Conservation (phyloP, 1,139 yeast genomes). For the Candida pseudoviswanathii region DNA sequence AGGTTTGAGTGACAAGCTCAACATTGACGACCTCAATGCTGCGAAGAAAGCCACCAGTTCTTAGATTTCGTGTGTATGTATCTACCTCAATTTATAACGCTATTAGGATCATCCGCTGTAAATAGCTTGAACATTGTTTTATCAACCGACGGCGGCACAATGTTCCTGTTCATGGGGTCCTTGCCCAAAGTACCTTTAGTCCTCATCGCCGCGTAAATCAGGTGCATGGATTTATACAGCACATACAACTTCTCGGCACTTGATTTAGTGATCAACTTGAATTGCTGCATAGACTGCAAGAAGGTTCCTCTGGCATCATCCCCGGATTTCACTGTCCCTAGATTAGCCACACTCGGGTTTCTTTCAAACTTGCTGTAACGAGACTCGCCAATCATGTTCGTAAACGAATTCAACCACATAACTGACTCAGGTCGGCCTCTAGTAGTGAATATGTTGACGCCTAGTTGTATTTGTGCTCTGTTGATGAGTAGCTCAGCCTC, state of each 20-base stretch:
- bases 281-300: conserved; percentile 52
- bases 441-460: conserved; percentile 51
- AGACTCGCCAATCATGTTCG: conserved; percentile 56
- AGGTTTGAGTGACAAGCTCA: conserved; percentile 46
- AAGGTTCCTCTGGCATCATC: conserved; percentile 47
- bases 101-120: conserved; percentile 53
- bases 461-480: conserved; percentile 31
- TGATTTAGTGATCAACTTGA: conserved; percentile 56
- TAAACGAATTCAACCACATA: conserved; percentile 56
- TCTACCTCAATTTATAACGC: conserved; percentile 23
- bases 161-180: conserved; percentile 26
- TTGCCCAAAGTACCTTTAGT: conserved; percentile 30
- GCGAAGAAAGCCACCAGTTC: conserved; percentile 45
- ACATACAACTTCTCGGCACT: conserved; percentile 37
- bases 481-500: conserved; percentile 37
- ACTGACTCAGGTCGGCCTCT: conserved; percentile 49
- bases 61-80: conserved; percentile 2
- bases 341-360: conserved; percentile 53
- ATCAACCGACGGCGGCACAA: conserved; percentile 41
- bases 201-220: conserved; percentile 34
- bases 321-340: conserved; percentile 60
- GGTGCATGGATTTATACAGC: conserved; percentile 40
- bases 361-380: conserved; percentile 59
- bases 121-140: conserved; percentile 48
- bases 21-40: conserved; percentile 52